phyloP scores from a whole-genome alignment of 495 filamentous ascomycete species.

The Lophium mytilinum region DNA sequence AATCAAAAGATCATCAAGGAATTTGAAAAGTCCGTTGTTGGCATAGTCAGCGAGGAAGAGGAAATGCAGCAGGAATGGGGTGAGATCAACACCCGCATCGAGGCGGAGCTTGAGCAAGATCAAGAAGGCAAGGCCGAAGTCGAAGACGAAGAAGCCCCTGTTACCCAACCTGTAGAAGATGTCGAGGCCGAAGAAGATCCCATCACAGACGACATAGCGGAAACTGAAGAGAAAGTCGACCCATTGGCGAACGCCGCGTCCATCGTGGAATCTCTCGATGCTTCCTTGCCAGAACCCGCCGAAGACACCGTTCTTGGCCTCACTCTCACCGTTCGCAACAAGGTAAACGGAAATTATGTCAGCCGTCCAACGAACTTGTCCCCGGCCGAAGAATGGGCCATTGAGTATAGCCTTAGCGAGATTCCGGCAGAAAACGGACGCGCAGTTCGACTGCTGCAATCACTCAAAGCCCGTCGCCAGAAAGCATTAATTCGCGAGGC shows the following conservation, averaged over 20 bases:
- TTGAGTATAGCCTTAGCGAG: conserved; percentile 70
- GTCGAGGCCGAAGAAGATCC: conserved; percentile 15
- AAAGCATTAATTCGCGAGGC: conserved; percentile 34
- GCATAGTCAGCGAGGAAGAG: conserved; percentile 29
- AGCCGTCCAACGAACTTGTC: conserved; percentile 48
- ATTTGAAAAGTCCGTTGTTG: conserved; percentile 58
- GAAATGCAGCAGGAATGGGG: conserved; percentile 20
- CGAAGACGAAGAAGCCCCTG: conserved; percentile 12
- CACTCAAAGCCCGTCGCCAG: conserved; percentile 43
- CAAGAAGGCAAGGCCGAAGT: conserved; percentile 31
- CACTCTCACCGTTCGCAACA: conserved; percentile 61
- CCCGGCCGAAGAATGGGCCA: conserved; percentile 52
- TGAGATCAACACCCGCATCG: conserved; percentile 18
- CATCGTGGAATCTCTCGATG: neutral
- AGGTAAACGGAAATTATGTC: conserved; percentile 59
- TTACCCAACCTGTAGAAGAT: conserved; percentile 3
- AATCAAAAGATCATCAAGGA: conserved; percentile 54
- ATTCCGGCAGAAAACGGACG: conserved; percentile 27
- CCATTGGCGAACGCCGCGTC: conserved; percentile 5
- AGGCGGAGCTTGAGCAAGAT: conserved; percentile 42
- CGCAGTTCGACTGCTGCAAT: conserved; percentile 43
- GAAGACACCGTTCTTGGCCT: conserved; percentile 49
- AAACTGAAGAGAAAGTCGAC: neutral
- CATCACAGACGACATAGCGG: neutral
- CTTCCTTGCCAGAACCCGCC: neutral